phyloP scores from a whole-genome alignment of 139 green algal genomes.

The Micractinium conductrix region DNA sequence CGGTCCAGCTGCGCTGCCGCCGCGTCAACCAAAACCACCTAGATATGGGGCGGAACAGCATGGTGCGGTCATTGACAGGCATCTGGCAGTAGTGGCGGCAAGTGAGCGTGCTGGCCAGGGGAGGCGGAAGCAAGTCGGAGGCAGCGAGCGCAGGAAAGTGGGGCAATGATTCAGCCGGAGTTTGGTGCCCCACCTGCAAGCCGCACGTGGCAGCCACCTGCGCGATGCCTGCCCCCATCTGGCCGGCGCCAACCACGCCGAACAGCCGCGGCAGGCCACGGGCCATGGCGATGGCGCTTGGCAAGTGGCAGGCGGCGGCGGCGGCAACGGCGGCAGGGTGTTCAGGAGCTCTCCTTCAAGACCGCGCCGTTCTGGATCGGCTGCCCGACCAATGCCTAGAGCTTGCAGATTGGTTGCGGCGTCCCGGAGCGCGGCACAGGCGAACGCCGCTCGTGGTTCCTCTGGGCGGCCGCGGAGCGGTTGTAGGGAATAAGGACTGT shows the following conservation, averaged over 20 bases:
- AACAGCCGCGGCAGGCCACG: conserved; percentile 40
- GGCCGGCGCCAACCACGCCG: conserved; percentile 73
- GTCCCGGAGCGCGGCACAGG: no score
- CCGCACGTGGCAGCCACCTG: conserved; percentile 61
- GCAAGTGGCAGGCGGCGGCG: not conserved
- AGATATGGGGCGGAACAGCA: not conserved
- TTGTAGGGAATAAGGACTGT: no score
- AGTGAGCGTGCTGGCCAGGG: not conserved
- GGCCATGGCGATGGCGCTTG: not conserved
- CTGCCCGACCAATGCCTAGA: no score
- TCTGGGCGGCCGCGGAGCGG: no score
- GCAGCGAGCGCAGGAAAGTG: conserved; percentile 18
- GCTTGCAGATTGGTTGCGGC: no score
- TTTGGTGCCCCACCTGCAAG: conserved; percentile 41
- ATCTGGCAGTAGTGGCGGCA: not conserved
- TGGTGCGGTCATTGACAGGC: not conserved
- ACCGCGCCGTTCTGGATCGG: no score
- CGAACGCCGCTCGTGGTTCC: no score
- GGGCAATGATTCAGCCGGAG: not conserved
- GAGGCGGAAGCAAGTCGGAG: not conserved
- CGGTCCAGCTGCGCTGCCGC: conserved; percentile 21
- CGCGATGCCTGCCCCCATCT: conserved; percentile 84
- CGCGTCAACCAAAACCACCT: conserved; percentile 45
- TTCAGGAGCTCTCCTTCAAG: no score
- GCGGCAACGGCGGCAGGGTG: not conserved